Percentiles rank a stretch among this genome's conserved stretches.
phyloP scores from a whole-genome alignment of 352 stramenopile genomes.

The Pythium apleroticum region DNA sequence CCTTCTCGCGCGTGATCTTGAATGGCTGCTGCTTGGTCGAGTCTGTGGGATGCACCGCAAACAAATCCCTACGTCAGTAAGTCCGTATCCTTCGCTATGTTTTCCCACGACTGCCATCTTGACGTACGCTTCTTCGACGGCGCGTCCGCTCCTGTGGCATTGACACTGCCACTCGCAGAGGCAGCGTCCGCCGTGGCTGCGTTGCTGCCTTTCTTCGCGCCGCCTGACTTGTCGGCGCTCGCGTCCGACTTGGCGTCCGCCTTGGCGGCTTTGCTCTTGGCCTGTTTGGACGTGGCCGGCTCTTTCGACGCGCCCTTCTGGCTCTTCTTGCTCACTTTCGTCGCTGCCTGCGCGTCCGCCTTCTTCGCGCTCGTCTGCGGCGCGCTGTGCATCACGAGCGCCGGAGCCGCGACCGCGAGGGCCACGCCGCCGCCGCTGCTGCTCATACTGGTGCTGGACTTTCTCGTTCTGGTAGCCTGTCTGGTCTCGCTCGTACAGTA shows the following conservation, averaged over 20 bases:
- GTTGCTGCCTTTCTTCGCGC: conserved; percentile 2
- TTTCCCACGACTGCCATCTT: not conserved
- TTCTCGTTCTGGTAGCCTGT: conserved; percentile 6
- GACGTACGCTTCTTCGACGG: conserved; percentile 24
- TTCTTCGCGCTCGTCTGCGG: not conserved
- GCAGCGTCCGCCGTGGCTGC: not conserved
- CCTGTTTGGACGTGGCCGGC: conserved; percentile 11
- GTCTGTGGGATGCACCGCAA: conserved; percentile 7
- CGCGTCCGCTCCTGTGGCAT: conserved; percentile 1
- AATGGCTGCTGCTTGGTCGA: conserved; percentile 27
- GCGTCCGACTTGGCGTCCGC: conserved; percentile 7
- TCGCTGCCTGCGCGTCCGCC: conserved; percentile 4
- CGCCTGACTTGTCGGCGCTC: not conserved
- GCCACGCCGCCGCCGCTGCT: not conserved
- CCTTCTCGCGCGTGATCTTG: conserved; percentile 35
- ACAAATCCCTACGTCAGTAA: not conserved
- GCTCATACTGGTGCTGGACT: conserved; percentile 1
- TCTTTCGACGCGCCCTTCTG: conserved; percentile 4
- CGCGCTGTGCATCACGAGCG: not conserved
- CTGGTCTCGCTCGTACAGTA: conserved; percentile 1
- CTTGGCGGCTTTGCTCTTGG: conserved; percentile 24
- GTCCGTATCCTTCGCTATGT: not conserved
- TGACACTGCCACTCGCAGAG: not conserved
- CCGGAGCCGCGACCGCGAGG: not conserved
- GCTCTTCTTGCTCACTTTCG: conserved; percentile 18